A percentile compares a stretch with the other conserved stretches of the same genome.
Evolutionary conservation across 225 moss, liverwort and hornwort genomes (phyloP).

Genomic region (Pseudisothecium myosuroides): DNA sequence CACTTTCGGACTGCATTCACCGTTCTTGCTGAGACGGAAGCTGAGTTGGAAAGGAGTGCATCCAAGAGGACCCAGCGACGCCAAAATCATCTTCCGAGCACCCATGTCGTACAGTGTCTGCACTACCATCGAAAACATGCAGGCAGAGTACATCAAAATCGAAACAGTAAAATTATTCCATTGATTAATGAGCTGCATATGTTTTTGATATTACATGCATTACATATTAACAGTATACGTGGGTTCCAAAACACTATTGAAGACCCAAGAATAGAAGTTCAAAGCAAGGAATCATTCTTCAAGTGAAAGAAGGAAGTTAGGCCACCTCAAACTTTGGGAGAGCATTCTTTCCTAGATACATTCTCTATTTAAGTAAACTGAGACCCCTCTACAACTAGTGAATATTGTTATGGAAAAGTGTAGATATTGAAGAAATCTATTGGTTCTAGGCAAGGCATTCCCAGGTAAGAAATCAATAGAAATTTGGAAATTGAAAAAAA

Average conservation of each 20-base stretch:
- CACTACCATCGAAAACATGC: background rate
- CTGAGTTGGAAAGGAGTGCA: slow-evolving; percentile 71
- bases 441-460: background rate
- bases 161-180: too few relatives aligned
- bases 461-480: background rate
- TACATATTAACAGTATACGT: background rate
- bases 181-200: background rate
- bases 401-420: background rate
- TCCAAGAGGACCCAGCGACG: slow-evolving; percentile 61
- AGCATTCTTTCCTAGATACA: background rate
- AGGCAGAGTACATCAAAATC: background rate
- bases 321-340: background rate
- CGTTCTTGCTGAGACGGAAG: slow-evolving; percentile 7
- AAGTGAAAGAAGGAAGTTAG: background rate
- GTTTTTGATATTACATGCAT: background rate
- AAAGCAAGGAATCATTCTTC: background rate
- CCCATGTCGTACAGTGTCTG: slow-evolving; percentile 59
- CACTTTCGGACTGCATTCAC: slow-evolving; percentile 44
- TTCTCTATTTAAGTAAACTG: background rate
- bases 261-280: background rate
- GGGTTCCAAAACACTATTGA: background rate
- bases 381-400: background rate
- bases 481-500: background rate
- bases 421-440: background rate
- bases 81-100: slow-evolving; percentile 35